A percentile compares a stretch with the other conserved stretches of the same genome.
These are phyloP conservation scores for Chlamydomonas asymmetrica DNA, from an alignment of 139 green algal species.

Conservation along the genomic window DNA sequence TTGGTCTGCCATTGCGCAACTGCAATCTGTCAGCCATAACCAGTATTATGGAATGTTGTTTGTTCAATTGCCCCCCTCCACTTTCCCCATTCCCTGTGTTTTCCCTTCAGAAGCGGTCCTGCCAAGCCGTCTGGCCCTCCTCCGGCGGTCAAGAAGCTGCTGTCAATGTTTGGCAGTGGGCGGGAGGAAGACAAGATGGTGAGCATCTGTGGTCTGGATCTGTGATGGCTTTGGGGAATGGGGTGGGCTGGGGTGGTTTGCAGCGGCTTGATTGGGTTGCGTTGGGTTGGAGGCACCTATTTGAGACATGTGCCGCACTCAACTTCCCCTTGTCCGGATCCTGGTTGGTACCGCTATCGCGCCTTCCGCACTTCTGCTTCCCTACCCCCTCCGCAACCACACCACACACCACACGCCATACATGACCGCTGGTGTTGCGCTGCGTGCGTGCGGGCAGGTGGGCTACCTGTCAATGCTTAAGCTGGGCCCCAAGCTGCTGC, in stretches of 20 bases:
- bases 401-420: background rate
- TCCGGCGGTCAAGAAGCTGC: conserved; percentile 89
- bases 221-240: conserved; percentile 60
- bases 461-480: conserved; percentile 90
- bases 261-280: too few species aligned
- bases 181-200: conserved; percentile 97
- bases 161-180: conserved; percentile 83
- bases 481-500: conserved; percentile 95
- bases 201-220: conserved; percentile 45
- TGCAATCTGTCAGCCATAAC: too few species aligned
- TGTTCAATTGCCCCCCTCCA: too few species aligned
- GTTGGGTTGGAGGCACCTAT: too few species aligned
- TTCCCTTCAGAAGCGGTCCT: conserved; percentile 17
- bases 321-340: too few species aligned
- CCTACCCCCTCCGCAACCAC: background rate
- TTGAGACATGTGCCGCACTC: too few species aligned
- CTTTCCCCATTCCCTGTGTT: background rate
- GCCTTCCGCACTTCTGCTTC: background rate
- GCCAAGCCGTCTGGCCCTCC: conserved; percentile 86
- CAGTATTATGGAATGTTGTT: too few species aligned
- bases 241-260: conserved; percentile 1
- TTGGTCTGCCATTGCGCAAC: too few species aligned
- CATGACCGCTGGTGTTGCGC: background rate
- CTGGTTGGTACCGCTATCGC: background rate
- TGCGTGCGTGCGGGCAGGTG: conserved; percentile 15